phyloP scores from a whole-genome alignment of 2,329 filamentous ascomycete species.

The Ceratocystis huliohia region DNA sequence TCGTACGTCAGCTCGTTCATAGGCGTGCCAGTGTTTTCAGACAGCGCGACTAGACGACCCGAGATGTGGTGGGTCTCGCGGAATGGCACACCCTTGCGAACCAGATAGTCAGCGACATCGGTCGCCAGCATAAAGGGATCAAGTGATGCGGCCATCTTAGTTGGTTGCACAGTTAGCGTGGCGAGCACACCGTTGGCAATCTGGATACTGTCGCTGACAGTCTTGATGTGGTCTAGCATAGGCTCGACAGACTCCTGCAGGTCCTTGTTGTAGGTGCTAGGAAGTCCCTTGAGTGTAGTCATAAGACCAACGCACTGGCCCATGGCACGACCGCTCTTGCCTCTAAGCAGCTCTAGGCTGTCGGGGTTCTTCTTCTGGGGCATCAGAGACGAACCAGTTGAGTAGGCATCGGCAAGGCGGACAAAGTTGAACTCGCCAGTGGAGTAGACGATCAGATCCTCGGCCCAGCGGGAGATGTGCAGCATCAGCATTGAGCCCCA shows the following conservation, averaged over 20 bases:
- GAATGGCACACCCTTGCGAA: constrained; percentile 59
- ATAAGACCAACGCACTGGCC: constrained; percentile 73
- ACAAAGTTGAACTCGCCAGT: constrained; percentile 66
- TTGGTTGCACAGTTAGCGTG: constrained; percentile 55
- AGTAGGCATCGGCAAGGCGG: constrained; percentile 64
- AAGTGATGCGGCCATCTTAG: constrained; percentile 67
- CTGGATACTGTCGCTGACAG: constrained; percentile 64
- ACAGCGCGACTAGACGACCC: constrained; percentile 54
- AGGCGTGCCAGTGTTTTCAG: constrained; percentile 49
- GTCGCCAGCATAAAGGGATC: constrained; percentile 74
- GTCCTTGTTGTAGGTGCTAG: constrained; percentile 82
- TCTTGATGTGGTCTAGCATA: constrained; percentile 76
- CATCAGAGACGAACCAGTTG: constrained; percentile 64
- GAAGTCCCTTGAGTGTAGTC: constrained; percentile 54
- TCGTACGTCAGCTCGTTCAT: constrained; percentile 58
- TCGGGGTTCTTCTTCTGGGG: constrained; percentile 78
- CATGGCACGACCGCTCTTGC: constrained; percentile 64
- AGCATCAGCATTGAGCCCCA: constrained; percentile 69
- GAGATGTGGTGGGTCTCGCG: constrained; percentile 70
- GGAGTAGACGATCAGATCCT: constrained; percentile 78
- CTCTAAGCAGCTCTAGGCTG: constrained; percentile 56
- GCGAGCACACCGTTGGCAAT: constrained; percentile 72
- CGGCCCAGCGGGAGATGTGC: constrained; percentile 67
- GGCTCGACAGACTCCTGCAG: constrained; percentile 78
- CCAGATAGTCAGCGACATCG: constrained; percentile 53